These are phyloP conservation scores for Schwanniomyces vanrijiae DNA, from an alignment of 805 yeast genomes.

Conservation along the genomic window DNA sequence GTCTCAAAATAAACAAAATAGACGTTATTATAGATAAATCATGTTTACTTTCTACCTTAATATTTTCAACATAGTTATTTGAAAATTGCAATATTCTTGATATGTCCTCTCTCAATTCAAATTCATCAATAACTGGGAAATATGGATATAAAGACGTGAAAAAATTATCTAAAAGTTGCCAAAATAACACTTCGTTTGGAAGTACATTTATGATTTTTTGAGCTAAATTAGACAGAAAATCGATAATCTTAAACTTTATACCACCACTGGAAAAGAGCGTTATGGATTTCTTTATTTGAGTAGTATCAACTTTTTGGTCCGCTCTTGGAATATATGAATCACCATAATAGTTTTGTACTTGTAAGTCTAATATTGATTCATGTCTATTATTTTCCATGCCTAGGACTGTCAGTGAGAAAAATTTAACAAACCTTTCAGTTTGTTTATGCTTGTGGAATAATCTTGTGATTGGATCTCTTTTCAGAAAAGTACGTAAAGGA, in stretches of 20 bases:
- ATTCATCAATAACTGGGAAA: conserved; percentile 41
- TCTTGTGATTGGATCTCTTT: conserved; percentile 5
- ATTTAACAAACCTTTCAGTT: neutral
- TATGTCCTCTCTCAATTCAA: conserved; percentile 20
- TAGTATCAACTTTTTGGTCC: neutral
- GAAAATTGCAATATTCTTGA: conserved; percentile 8
- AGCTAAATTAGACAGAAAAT: conserved; percentile 17
- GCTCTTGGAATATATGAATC: conserved; percentile 5
- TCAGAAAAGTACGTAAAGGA: conserved; percentile 4
- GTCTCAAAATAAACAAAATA: conserved; percentile 23
- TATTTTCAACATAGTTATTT: conserved; percentile 8
- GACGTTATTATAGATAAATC: conserved; percentile 24
- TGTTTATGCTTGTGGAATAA: neutral
- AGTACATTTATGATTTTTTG: conserved; percentile 25
- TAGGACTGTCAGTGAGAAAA: neutral
- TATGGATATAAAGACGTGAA: conserved; percentile 41
- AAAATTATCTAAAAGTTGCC: conserved; percentile 37
- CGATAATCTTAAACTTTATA: conserved; percentile 6
- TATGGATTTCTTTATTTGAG: conserved; percentile 3
- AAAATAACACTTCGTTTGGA: conserved; percentile 32
- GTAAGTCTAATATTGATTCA: neutral
- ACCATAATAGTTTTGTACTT: conserved; percentile 3
- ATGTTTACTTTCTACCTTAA: conserved; percentile 19
- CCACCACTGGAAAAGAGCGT: neutral
- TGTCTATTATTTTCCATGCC: neutral